Percentiles rank a stretch among this genome's conserved stretches.
These are phyloP conservation scores for Alternaria sp. DNA, from an alignment of 2,329 filamentous ascomycete genomes.

Conservation along the genomic window DNA sequence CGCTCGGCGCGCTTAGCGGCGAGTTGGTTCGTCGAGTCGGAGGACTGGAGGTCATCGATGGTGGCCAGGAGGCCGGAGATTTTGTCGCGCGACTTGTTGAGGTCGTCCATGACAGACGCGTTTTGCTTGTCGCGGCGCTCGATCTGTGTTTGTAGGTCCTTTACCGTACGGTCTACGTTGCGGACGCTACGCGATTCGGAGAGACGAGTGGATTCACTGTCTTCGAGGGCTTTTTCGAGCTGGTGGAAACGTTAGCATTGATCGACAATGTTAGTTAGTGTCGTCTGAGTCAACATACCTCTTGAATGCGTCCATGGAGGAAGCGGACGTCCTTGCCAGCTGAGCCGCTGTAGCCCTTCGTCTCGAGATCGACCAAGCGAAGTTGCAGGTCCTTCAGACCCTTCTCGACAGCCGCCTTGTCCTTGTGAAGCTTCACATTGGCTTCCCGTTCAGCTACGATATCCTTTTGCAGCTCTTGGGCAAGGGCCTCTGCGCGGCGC, in stretches of 20 bases:
- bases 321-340: conserved; percentile 95
- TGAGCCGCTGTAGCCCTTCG: conserved; percentile 87
- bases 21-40: conserved; percentile 82
- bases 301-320: conserved; percentile 90
- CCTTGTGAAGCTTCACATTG: conserved; percentile 81
- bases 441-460: conserved; percentile 84
- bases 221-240: conserved; percentile 87
- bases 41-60: conserved; percentile 92
- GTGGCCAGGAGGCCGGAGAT: conserved; percentile 85
- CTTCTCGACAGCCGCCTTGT: conserved; percentile 90
- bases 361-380: conserved; percentile 89
- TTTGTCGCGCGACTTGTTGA: conserved; percentile 86
- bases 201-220: conserved; percentile 77
- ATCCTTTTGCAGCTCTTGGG: conserved; percentile 90
- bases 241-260: conserved; percentile 49
- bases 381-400: conserved; percentile 88
- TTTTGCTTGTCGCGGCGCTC: conserved; percentile 92
- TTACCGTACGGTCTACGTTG: conserved; percentile 91
- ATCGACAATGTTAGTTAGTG: not conserved
- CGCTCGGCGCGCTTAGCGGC: conserved; percentile 84
- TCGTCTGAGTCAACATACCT: conserved; percentile 65
- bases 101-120: conserved; percentile 79
- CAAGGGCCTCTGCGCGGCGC: conserved; percentile 87
- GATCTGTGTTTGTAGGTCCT: conserved; percentile 90
- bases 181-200: conserved; percentile 86